Base-by-base conservation (phyloP, 768 basidiomycete species). In the Tylopilus vinaceipallidus region DNA sequence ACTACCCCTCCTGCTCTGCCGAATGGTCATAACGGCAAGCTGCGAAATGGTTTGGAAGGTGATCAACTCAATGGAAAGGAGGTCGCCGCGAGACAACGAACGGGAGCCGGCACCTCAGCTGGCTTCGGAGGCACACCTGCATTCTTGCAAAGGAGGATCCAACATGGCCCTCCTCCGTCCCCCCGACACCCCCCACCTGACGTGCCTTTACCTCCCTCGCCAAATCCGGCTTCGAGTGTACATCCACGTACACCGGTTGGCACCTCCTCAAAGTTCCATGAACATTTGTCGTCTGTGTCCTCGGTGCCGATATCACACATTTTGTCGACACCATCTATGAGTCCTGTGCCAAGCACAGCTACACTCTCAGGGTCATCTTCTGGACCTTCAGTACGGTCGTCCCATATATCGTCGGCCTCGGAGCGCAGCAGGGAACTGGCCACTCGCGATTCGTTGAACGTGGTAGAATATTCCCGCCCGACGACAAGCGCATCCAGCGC, bases 281-380 rank as follows among this genome's bases (percentile, higher is more conserved):
- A 67, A 19, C 68, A 70, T 33, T 50, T 67, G 37, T 63, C 66
- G 17, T 67, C 66, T 1, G 50, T 66, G 5, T 66, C 66, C 3
- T 65, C 59, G 2, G 43, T 59, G 24, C 54, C 64, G 1, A 19
- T 45, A 16, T 57, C 63, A 19, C 51, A 50, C 10, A 30, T 39
- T 29, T 33, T 55, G 26, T 47, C 57, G 6, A 45, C 50, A 8
- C 44, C 53, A 0, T 41, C 60, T 17, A 44, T 50, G 44, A 57
- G 55, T 42, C 53, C 62, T 24, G 55, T 58, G 4, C 54, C 48
- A 12, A 67, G 64, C 32, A 53, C 33, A n/a, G 12, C 23, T 7
- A 57, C 66, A 4, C 55, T 58, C 16, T 70, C 66, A 5, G 67
- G 43, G 29, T 68, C 64, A 17, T 66, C 66, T 4, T 67, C 68